Conservation (phyloP, 306 rosid genomes). For the Rosa lucieae region DNA sequence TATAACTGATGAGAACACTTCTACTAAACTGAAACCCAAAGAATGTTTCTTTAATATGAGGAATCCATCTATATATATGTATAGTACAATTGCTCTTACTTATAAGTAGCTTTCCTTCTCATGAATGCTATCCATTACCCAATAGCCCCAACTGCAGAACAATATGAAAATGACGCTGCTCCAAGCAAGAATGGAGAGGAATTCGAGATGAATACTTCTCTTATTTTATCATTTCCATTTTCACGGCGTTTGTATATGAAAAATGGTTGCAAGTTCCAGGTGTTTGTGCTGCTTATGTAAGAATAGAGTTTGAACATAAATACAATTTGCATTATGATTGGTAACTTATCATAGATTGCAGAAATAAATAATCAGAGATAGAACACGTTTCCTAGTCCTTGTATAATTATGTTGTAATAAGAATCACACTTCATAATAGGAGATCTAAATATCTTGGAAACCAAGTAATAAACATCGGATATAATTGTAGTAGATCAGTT, state of each 20-base stretch:
- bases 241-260: constrained; percentile 23
- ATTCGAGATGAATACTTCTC: constrained; percentile 64
- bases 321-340: too few species aligned
- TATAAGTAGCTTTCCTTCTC: not conserved
- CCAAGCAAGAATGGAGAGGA: constrained; percentile 34
- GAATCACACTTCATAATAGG: too few species aligned
- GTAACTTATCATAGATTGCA: too few species aligned
- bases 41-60: constrained; percentile 18
- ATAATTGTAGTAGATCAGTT: too few species aligned
- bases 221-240: constrained; percentile 30
- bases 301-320: too few species aligned
- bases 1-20: not conserved
- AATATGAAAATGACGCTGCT: constrained; percentile 5
- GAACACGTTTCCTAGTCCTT: too few species aligned
- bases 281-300: constrained; percentile 29
- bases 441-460: too few species aligned
- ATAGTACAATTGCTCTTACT: not conserved
- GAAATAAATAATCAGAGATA: too few species aligned
- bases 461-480: too few species aligned
- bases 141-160: not conserved
- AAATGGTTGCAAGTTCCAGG: constrained; percentile 15
- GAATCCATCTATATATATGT: constrained; percentile 9
- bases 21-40: not conserved
- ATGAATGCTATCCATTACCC: not conserved
- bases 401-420: too few species aligned